phyloP scores from a whole-genome alignment of 176 grass and related monocot species.

The Juncus inflexus region DNA sequence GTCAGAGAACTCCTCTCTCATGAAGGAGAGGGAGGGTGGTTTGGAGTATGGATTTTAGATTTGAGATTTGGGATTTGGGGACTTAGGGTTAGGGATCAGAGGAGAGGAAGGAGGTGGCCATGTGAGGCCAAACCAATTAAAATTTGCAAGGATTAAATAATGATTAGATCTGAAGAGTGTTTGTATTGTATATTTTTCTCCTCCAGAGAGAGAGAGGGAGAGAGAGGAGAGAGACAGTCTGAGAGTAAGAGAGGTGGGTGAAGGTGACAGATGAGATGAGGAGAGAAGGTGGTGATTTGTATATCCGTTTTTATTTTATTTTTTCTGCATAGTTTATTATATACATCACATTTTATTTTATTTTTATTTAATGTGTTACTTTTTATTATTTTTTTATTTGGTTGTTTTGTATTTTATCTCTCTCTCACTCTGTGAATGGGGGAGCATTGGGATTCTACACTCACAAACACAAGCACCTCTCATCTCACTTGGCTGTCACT shows the following conservation, averaged over 20 bases:
- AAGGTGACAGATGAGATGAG: neutral
- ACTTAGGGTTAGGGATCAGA: conserved; percentile 37
- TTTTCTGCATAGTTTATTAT: neutral
- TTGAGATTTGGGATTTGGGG: conserved; percentile 46
- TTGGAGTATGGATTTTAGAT: conserved; percentile 8
- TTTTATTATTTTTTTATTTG: neutral
- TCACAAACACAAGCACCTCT: conserved; percentile 2
- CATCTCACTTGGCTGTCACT: conserved; percentile 5
- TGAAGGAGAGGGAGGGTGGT: conserved; percentile 26
- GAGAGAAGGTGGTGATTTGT: conserved; percentile 17
- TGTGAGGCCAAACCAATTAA: conserved; percentile 52
- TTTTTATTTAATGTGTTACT: neutral
- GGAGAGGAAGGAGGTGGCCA: conserved; percentile 39
- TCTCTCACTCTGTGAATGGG: conserved; percentile 8
- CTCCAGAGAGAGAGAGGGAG: too few species aligned
- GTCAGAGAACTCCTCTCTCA: conserved; percentile 57
- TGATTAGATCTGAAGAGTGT: conserved; percentile 62
- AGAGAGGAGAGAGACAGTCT: neutral
- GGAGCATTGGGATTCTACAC: conserved; percentile 31
- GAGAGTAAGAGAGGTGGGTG: conserved; percentile 8
- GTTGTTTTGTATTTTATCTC: neutral
- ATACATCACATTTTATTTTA: neutral
- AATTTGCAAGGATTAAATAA: conserved; percentile 62
- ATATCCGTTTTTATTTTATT: conserved; percentile 4
- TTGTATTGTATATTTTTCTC: too few species aligned